Conservation (phyloP, 129 eudicot species). For the Saussurea involucrata region DNA sequence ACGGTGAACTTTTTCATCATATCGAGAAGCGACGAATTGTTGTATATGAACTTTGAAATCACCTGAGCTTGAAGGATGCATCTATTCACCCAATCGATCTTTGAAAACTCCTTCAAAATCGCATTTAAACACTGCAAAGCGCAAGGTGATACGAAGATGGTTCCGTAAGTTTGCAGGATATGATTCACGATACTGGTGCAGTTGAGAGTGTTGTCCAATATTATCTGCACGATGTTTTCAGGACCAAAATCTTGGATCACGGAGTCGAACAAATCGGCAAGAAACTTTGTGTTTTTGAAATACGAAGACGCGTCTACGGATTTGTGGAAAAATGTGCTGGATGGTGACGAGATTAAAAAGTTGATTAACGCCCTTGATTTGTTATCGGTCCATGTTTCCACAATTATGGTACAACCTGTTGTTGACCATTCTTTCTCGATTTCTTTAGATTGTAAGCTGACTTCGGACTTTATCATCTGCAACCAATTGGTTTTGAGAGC, state of each 20-base stretch:
- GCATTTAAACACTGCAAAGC: conserved; percentile 84
- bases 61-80: conserved; percentile 77
- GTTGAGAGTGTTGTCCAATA: conserved; percentile 64
- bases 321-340: conserved; percentile 80
- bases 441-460: conserved; percentile 57
- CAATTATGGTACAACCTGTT: conserved; percentile 87
- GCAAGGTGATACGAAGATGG: conserved; percentile 80
- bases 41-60: conserved; percentile 74
- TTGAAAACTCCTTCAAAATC: conserved; percentile 82
- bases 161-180: conserved; percentile 67
- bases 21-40: conserved; percentile 50
- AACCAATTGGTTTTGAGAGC: conserved; percentile 68
- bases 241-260: conserved; percentile 77
- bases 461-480: conserved; percentile 67
- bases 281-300: conserved; percentile 59
- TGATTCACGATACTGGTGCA: conserved; percentile 69
- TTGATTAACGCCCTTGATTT: conserved; percentile 77
- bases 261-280: conserved; percentile 75
- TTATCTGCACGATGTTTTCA: conserved; percentile 84
- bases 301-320: conserved; percentile 81
- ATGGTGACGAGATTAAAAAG: conserved; percentile 84
- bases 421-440: conserved; percentile 83
- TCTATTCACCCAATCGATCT: conserved; percentile 76
- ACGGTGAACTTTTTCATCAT: conserved; percentile 76
- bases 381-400: conserved; percentile 93